Conservation (phyloP, 2,329 filamentous ascomycete genomes). For the Diaporthe ilicicola region DNA sequence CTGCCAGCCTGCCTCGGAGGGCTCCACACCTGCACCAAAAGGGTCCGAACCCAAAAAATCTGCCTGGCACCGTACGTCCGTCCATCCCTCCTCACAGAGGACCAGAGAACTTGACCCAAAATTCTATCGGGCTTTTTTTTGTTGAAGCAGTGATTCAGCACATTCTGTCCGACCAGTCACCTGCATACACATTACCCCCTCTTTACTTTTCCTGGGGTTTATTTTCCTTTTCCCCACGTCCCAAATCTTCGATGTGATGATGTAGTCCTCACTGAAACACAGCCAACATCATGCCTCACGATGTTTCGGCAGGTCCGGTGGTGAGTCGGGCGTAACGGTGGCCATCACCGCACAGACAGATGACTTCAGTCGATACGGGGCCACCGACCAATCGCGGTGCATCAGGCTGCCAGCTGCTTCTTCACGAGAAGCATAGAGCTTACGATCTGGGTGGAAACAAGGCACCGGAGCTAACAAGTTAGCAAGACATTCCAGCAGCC, state of each 20-base stretch:
- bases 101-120: background rate
- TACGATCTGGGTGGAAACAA: background rate
- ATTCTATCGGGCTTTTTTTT: constrained; percentile 4
- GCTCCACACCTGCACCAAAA: background rate
- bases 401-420: background rate
- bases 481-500: constrained; percentile 1
- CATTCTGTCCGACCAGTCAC: constrained; percentile 1
- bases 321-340: constrained; percentile 13
- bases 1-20: constrained; percentile 7
- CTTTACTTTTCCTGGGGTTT: constrained; percentile 5
- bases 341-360: constrained; percentile 1
- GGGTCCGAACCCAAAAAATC: constrained; percentile 14
- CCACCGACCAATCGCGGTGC: constrained; percentile 14
- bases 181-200: background rate
- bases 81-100: background rate
- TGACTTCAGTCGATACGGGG: constrained; percentile 20
- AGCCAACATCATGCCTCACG: background rate
- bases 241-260: background rate
- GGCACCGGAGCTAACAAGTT: background rate
- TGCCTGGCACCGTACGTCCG: background rate
- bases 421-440: constrained; percentile 7
- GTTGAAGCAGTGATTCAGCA: background rate
- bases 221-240: background rate
- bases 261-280: constrained; percentile 15
- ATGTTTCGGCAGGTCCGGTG: constrained; percentile 20